Base-by-base conservation (phyloP, 495 filamentous ascomycete genomes). In the Tuber magnatum region DNA sequence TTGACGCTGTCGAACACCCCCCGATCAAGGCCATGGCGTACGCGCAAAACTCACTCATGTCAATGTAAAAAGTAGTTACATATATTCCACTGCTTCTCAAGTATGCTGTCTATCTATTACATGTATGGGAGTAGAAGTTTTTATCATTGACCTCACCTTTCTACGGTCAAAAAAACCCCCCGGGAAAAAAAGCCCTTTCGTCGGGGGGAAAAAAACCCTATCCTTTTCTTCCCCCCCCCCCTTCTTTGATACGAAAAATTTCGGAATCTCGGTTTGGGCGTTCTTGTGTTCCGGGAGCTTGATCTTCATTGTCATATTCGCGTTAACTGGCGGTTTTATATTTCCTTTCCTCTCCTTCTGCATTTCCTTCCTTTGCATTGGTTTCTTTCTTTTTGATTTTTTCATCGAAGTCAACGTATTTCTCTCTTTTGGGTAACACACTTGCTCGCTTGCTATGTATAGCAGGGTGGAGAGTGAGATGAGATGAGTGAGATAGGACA, bases 1-100 rank as follows among this genome's bases (percentile, higher is more conserved):
- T 98, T 78, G 94, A 97, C 80, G 96, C 96, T 5, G 96, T 98
- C 46, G 93, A 94, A 73, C 95, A 99, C 86, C 95, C 95, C 10
- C 88, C 94, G 75, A 94, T 98, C 83, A 92, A 91, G 83, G 94
- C 95, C 18, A 99, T 98, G 94, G 92, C 92, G 43, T 95, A 95
- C 80, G 92, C 92, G 28, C 90, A 93, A 81, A 94, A 88, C 84
- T 91, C 90, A 40, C 85, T 94, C 73, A 90, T 93, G 86, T 93
- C 89, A 12, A 86, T 86, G 85, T 40, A 40, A 44, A 40, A 32
- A 71, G 69, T 71, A 35, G 28, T 65, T 35, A 18, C 56, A 20
- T 35, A 32, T 28, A 35, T 35, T 65, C 28, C 56, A 35, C 32
- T 65, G 28, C 35, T 65, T 65, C 35, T 28, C 28, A 35, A 35